These are phyloP conservation scores for Silene coronaria DNA, from an alignment of 179 eudicot genomes.

Conservation along the genomic window DNA sequence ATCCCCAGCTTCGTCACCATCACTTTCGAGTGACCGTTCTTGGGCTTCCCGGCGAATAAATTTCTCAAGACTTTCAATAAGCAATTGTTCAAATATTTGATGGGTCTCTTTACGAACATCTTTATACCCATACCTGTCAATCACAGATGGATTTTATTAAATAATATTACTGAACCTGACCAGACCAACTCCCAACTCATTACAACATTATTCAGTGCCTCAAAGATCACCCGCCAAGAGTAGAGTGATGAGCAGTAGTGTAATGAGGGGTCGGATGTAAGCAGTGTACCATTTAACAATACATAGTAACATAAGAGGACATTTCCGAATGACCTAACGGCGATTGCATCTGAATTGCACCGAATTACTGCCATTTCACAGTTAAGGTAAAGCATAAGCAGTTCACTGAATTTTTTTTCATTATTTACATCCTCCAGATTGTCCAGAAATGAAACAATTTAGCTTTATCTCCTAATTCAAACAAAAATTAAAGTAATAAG, in stretches of 20 bases:
- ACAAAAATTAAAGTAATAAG: background rate
- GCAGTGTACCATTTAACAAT: background rate
- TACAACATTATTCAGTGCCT: background rate
- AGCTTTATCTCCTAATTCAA: background rate
- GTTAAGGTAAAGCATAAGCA: background rate
- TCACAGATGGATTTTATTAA: background rate
- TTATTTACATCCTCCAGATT: background rate
- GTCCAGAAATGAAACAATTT: background rate
- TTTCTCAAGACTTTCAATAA: slow-evolving; percentile 91
- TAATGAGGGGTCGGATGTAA: no score
- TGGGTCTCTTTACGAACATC: slow-evolving; percentile 89
- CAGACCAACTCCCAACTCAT: background rate
- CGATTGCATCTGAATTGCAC: background rate
- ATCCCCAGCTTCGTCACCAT: slow-evolving; percentile 61
- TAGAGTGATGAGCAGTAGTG: background rate
- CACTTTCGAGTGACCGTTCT: slow-evolving; percentile 85
- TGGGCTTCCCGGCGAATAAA: slow-evolving; percentile 93
- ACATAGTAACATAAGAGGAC: background rate
- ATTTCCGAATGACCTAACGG: background rate
- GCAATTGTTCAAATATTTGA: slow-evolving; percentile 71
- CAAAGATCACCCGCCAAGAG: background rate
- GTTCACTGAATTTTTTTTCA: background rate
- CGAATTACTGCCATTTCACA: background rate
- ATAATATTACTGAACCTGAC: background rate
- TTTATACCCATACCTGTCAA: slow-evolving; percentile 89